Conservation (phyloP, 1,284 basidiomycete genomes). For the Melanopsichium pennsylvanicum region DNA sequence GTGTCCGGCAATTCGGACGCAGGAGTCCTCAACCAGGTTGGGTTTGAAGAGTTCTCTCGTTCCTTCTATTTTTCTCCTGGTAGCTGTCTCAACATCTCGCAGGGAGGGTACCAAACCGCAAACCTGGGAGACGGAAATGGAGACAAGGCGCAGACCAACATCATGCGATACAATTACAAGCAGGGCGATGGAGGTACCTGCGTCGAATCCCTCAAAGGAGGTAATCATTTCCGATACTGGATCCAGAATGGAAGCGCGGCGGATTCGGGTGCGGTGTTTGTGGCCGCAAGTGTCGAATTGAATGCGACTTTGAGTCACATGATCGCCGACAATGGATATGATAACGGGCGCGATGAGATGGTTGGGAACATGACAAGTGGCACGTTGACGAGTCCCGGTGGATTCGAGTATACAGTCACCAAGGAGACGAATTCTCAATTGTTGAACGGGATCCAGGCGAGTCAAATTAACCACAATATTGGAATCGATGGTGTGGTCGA, state of each 20-base stretch:
- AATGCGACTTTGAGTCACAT: constrained; percentile 44
- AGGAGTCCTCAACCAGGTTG: constrained; percentile 42
- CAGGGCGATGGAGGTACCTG: constrained; percentile 52
- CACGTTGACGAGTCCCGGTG: constrained; percentile 46
- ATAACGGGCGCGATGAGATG: constrained; percentile 55
- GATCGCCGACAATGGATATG: constrained; percentile 60
- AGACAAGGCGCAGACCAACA: constrained; percentile 47
- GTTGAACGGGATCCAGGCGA: constrained; percentile 29
- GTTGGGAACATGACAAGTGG: constrained; percentile 56
- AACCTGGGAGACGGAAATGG: constrained; percentile 64
- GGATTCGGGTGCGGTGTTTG: constrained; percentile 55
- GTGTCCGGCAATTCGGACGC: constrained; percentile 51
- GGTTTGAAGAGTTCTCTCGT: constrained; percentile 50
- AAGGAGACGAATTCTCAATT: constrained; percentile 26
- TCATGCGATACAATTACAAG: constrained; percentile 54
- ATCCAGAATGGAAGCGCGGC: constrained; percentile 56
- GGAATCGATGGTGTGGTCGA: constrained; percentile 53
- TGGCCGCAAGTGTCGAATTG: constrained; percentile 58
- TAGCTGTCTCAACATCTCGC: constrained; percentile 55
- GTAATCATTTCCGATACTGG: constrained; percentile 63
- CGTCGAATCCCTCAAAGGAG: constrained; percentile 56
- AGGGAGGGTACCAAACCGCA: constrained; percentile 56
- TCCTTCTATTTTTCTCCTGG: constrained; percentile 53
- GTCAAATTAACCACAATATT: constrained; percentile 61
- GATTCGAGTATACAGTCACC: constrained; percentile 51